phyloP scores from a whole-genome alignment of 2,329 filamentous ascomycete genomes.

The Dichotomopilus funicola region DNA sequence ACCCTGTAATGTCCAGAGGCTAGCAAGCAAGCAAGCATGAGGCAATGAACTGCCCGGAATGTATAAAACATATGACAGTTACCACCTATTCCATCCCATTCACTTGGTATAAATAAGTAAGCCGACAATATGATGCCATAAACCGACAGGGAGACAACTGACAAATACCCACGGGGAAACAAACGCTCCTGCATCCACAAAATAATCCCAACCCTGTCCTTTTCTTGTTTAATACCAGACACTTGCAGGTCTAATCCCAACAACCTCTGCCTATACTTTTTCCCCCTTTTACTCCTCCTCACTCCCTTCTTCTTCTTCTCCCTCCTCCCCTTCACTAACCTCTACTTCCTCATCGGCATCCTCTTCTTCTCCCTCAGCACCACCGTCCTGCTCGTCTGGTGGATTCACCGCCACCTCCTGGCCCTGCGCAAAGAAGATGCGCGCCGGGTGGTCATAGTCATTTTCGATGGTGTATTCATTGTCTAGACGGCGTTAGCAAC shows the following conservation, averaged over 20 bases:
- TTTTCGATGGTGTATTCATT: slow-evolving; percentile 93
- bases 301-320: slow-evolving; percentile 5
- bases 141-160: too few relatives aligned
- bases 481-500: slow-evolving; percentile 43
- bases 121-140: too few relatives aligned
- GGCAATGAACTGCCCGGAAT: too few relatives aligned
- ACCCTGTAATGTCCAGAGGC: background rate
- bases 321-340: slow-evolving; percentile 6
- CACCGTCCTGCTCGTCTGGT: slow-evolving; percentile 2
- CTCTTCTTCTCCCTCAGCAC: slow-evolving; percentile 6
- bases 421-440: slow-evolving; percentile 89
- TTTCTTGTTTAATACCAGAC: too few relatives aligned
- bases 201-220: too few relatives aligned
- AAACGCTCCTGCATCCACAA: too few relatives aligned
- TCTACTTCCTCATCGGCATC: slow-evolving; percentile 14
- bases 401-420: slow-evolving; percentile 46
- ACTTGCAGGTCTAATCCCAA: background rate
- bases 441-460: slow-evolving; percentile 62
- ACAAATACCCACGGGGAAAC: too few relatives aligned
- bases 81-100: too few relatives aligned
- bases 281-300: slow-evolving; percentile 5
- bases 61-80: too few relatives aligned
- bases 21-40: too few relatives aligned
- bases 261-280: background rate
- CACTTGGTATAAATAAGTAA: too few relatives aligned